Conservation (phyloP, 768 basidiomycete species). For the Clitopilus passeckerianus region DNA sequence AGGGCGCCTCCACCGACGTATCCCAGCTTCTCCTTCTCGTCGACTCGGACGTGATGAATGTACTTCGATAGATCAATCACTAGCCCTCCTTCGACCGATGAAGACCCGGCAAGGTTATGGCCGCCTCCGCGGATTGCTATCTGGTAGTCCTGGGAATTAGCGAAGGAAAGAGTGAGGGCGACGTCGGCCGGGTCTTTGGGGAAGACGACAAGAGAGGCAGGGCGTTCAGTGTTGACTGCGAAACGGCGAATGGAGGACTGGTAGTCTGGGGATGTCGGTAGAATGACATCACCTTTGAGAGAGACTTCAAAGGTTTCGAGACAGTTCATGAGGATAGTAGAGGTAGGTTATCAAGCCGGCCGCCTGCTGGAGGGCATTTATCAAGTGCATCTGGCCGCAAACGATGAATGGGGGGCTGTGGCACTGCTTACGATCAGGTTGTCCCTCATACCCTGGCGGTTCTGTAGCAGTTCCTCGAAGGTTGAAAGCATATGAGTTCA, state of each 20-base stretch:
- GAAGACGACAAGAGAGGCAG: constrained; percentile 14
- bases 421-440: no score
- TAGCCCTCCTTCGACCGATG: constrained; percentile 29
- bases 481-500: no score
- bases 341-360: no score
- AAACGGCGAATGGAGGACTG: constrained; percentile 11
- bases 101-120: constrained; percentile 27
- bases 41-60: constrained; percentile 18
- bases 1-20: constrained; percentile 33
- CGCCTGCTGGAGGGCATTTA: no score
- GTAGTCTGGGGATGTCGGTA: constrained; percentile 9
- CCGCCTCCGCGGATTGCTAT: constrained; percentile 33
- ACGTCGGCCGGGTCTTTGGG: constrained; percentile 11
- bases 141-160: constrained; percentile 9
- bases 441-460: no score
- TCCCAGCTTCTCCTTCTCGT: constrained; percentile 23
- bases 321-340: neutral
- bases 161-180: constrained; percentile 10
- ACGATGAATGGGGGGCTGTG: no score
- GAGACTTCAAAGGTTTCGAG: constrained; percentile 3
- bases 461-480: no score
- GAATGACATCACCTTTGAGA: constrained; percentile 13
- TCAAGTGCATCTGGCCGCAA: no score
- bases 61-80: constrained; percentile 31
- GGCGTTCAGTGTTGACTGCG: constrained; percentile 13